Percentiles rank a stretch among this genome's conserved stretches.
Conservation (phyloP, 495 filamentous ascomycete genomes). For the Hypoxylon trugodes region DNA sequence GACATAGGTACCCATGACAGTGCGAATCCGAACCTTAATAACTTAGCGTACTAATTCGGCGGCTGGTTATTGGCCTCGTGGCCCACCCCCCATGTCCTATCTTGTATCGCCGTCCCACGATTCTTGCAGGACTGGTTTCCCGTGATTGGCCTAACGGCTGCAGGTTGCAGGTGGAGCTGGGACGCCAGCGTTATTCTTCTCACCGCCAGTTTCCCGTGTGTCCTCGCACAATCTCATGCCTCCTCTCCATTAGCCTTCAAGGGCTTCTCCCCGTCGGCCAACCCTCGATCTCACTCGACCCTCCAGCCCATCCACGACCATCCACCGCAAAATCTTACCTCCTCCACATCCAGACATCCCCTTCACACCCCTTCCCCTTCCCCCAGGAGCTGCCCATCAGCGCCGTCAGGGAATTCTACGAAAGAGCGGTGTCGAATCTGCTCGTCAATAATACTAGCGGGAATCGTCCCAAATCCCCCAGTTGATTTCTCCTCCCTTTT, state of each 20-base stretch:
- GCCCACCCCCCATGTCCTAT: slow-evolving; percentile 33
- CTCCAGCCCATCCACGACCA: no score
- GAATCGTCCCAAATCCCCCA: slow-evolving; percentile 47
- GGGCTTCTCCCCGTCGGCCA: slow-evolving; percentile 44
- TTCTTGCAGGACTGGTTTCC: slow-evolving; percentile 36
- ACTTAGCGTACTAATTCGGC: slow-evolving; percentile 13
- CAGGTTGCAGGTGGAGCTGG: slow-evolving; percentile 48
- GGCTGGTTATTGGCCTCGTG: slow-evolving; percentile 43
- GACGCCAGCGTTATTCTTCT: slow-evolving; percentile 48
- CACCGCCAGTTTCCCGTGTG: slow-evolving; percentile 50
- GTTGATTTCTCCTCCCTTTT: slow-evolving; percentile 46
- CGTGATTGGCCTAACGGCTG: slow-evolving; percentile 42
- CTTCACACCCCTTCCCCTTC: slow-evolving; percentile 34
- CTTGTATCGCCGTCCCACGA: slow-evolving; percentile 41
- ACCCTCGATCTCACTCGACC: slow-evolving; percentile 50
- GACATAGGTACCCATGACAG: slow-evolving; percentile 30
- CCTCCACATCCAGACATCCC: slow-evolving; percentile 44
- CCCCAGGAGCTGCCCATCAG: slow-evolving; percentile 38
- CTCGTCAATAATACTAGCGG: slow-evolving; percentile 50
- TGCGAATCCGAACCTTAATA: slow-evolving; percentile 7
- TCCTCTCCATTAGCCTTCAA: slow-evolving; percentile 43
- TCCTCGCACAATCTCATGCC: slow-evolving; percentile 45
- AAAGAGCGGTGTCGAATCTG: slow-evolving; percentile 51
- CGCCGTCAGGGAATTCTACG: slow-evolving; percentile 40
- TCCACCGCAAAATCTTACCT: slow-evolving; percentile 47